Percentiles rank a stretch among this genome's conserved stretches.
These are phyloP conservation scores for Globisporangium acanthophoron DNA, from an alignment of 352 stramenopile genomes.

Conservation along the genomic window DNA sequence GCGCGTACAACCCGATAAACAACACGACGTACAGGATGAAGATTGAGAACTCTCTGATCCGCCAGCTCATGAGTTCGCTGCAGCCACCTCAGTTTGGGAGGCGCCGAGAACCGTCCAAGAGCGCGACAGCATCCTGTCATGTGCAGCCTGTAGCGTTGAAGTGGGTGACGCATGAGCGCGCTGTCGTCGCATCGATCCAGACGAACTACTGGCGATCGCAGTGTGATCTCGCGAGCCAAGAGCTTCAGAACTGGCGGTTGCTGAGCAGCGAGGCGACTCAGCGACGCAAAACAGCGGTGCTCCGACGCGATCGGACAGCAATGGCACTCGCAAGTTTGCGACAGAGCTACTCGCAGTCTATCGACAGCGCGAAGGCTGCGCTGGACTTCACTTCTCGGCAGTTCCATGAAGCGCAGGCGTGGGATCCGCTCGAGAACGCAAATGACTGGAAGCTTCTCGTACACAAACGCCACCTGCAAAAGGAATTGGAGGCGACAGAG, in stretches of 20 bases:
- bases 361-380: conserved; percentile 32
- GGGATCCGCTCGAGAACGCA: conserved; percentile 76
- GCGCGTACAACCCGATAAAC: conserved; percentile 54
- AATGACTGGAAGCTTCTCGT: conserved; percentile 73
- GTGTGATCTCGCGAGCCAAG: conserved; percentile 14
- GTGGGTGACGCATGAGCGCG: conserved; percentile 13
- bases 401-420: conserved; percentile 62
- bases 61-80: conserved; percentile 29
- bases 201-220: conserved; percentile 20
- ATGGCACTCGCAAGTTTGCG: conserved; percentile 17
- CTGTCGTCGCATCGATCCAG: conserved; percentile 12
- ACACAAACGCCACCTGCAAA: conserved; percentile 47
- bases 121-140: background rate
- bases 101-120: too few relatives aligned
- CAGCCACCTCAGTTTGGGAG: background rate
- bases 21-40: conserved; percentile 47
- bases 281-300: conserved; percentile 23
- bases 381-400: conserved; percentile 47
- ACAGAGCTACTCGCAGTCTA: conserved; percentile 16
- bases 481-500: conserved; percentile 27
- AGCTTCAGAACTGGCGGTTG: conserved; percentile 33
- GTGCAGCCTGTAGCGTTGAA: conserved; percentile 18
- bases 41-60: conserved; percentile 38
- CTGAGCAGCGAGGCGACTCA: conserved; percentile 34
- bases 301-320: conserved; percentile 23